Evolutionary conservation across 2,329 filamentous ascomycete genomes (phyloP).

Genomic region (Fusarium austroafricanum): DNA sequence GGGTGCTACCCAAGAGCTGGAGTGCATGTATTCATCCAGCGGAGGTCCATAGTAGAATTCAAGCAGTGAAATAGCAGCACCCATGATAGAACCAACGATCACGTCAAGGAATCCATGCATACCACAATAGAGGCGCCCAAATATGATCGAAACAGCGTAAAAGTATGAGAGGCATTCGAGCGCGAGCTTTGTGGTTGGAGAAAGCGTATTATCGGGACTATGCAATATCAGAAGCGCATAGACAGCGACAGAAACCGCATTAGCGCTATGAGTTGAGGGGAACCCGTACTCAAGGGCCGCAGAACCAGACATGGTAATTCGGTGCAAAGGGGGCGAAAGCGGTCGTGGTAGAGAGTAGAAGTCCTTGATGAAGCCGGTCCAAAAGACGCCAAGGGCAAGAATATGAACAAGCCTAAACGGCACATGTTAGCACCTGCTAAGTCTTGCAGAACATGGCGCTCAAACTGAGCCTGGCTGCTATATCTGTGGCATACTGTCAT

Average conservation of each 20-base stretch:
- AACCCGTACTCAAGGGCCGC: constrained; percentile 97
- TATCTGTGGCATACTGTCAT: constrained; percentile 3
- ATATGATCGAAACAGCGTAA: constrained; percentile 88
- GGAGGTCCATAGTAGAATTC: constrained; percentile 70
- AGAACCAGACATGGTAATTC: constrained; percentile 97
- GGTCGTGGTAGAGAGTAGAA: constrained; percentile 92
- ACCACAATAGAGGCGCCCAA: constrained; percentile 94
- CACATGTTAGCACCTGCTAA: constrained; percentile 34
- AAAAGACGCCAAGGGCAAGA: constrained; percentile 82
- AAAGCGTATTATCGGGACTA: constrained; percentile 71
- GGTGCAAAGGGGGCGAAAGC: constrained; percentile 88
- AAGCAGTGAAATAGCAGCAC: constrained; percentile 70
- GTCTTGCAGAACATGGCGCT: neutral
- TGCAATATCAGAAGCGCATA: constrained; percentile 81
- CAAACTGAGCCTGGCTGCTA: neutral
- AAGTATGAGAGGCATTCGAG: constrained; percentile 80
- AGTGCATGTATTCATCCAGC: constrained; percentile 78
- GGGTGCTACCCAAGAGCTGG: constrained; percentile 72
- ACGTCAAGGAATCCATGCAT: constrained; percentile 99
- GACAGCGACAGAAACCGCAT: constrained; percentile 92
- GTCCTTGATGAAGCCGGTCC: constrained; percentile 95
- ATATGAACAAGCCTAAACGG: constrained; percentile 74
- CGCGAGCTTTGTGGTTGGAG: constrained; percentile 67
- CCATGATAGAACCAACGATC: constrained; percentile 80
- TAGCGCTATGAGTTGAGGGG: constrained; percentile 95